Base-by-base conservation (phyloP, 208 protist species). In the Lotmaria passim region DNA sequence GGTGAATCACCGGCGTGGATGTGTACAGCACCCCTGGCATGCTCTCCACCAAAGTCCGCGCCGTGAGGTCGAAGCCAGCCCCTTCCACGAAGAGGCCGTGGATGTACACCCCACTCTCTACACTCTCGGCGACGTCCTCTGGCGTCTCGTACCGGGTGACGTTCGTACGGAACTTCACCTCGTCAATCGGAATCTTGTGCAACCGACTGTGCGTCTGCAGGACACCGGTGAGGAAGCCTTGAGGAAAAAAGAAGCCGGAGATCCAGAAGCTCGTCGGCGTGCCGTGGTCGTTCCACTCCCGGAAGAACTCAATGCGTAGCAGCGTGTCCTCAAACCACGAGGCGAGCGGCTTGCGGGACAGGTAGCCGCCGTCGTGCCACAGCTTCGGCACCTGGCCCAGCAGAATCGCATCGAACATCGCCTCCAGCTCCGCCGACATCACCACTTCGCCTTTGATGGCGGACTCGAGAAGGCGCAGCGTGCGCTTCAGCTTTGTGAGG, bases 201-300 rank as follows among this genome's bases (percentile, higher is more conserved):
- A 79, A 61, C 36, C 95, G 89, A 69, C 92, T 96, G 90, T 96
- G 90, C 15, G 89, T 92, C 82, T 98, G 95, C 73, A 98, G 78
- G 11, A 98, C 90, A 46, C 86, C 93, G 1, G 95, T 98, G 23
- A 98, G 82, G 68, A 98, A 97, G 31, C 95, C 95, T 62, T 98
- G 98, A 8, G 98, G 98, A 83, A 99, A 99, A 93, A 98, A 99
- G 80, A 99, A 99, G 26, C 98, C 98, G 15, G 96, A 98, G 50
- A 99, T 92, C 96, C 97, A 99, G 82, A 95, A 99, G 50, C 87
- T 91, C 23, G 73, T 73, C 33, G 97, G 98, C 30, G 83, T 57
- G 8, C 97, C 98, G 36, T 97, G 69, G 61, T 98, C 83, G 67
- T 98, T 95, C 97, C 98, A 99, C 44, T 89, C 86, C 0, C 89